Conservation (phyloP, 768 basidiomycete genomes). For the Tulasnella sp. region DNA sequence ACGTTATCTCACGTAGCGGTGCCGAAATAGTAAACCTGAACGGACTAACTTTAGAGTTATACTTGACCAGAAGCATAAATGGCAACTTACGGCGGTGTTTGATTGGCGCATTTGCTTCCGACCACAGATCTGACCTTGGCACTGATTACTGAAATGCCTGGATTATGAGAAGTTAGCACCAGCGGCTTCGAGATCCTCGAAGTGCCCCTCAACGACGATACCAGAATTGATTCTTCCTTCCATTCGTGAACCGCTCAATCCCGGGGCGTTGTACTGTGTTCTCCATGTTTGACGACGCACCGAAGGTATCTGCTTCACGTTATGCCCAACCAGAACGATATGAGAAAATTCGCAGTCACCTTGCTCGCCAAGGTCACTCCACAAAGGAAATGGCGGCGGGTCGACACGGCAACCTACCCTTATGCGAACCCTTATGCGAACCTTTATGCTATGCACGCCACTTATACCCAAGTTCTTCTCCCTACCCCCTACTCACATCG, state of each 20-base stretch:
- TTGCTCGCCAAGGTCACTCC: too few relatives aligned
- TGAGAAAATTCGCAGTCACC: too few relatives aligned
- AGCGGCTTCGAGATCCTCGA: background rate
- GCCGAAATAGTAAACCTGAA: background rate
- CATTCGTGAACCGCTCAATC: background rate
- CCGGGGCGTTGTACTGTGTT: background rate
- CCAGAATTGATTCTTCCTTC: background rate
- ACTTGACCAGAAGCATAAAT: background rate
- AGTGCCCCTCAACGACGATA: background rate
- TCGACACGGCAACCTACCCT: too few relatives aligned
- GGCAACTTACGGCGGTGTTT: background rate
- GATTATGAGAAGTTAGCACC: background rate
- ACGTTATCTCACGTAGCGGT: background rate
- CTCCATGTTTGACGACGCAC: background rate
- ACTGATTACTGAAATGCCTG: background rate
- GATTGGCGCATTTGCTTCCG: background rate
- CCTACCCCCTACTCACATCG: too few relatives aligned
- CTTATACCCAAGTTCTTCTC: too few relatives aligned
- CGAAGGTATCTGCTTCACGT: background rate
- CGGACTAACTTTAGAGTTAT: background rate
- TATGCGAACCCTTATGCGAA: conserved; percentile 9
- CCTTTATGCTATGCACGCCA: too few relatives aligned
- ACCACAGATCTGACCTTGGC: background rate
- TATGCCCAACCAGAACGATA: background rate
- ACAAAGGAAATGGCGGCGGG: too few relatives aligned